Evolutionary conservation across 257 asterid species (phyloP), one percentile per base, ranked within the genome.

Genomic region (Jaltomata sinuosa): DNA sequence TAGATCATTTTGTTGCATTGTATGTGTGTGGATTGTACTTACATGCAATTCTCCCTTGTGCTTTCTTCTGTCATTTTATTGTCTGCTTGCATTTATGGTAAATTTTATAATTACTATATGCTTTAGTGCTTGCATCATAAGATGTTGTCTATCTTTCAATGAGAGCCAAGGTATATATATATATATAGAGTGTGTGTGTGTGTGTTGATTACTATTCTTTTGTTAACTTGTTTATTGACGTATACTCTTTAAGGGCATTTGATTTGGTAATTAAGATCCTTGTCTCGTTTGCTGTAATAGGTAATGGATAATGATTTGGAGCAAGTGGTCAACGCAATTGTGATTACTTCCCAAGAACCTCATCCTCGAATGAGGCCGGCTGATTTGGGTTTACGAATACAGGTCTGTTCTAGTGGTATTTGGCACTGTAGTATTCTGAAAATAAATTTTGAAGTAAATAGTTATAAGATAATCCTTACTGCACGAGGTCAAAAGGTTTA

Each of bases 381-480:
- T 69, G 94, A 93, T 68, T 89, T 93, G 87, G 94, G 95, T 78
- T n/a, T 95, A 22, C 89, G 95, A 81, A 93, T 91, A 14, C 97
- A 91, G 93, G 97, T 93, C 25, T 85, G 91, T 22, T 14, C 57
- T 74, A 21, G 65, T 57, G 65, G 65, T 57, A 57, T n/a, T 55
- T 55, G 64, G 64, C 64, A 21, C 29, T 53, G 59, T 53, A 21
- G 59, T 53, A 16, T 54, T 54, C 61, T 54, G 61, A 54, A 7
- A n/a, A 21, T 55, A 7, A 21, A 21, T 55, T 55, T 55, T 55
- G 64, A 55, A 55, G 29, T 21, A 54, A 21, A 21, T 22, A 19
- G 62, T n/a, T 5, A 8, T 54, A 54, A 54, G 8, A 55, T 55
- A 55, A 55, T 55, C 64, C 64, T 22, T 55, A 8, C 21, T n/a